Evolutionary conservation across 1,139 yeast genomes (phyloP).

Genomic region (Candida labiduridarum): DNA sequence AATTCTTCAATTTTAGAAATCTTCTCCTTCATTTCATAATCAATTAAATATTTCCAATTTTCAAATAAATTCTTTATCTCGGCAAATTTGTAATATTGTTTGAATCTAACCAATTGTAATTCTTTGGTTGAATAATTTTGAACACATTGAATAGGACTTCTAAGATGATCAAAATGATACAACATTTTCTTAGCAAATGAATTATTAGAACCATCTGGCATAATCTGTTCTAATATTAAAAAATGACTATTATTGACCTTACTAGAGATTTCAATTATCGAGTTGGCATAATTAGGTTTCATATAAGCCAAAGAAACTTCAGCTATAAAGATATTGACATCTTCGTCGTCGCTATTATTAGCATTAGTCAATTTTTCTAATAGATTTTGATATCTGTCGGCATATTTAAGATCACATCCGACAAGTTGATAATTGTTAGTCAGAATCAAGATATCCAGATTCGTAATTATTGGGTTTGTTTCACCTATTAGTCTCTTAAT

Average conservation of each 20-base stretch:
- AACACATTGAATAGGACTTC: conserved; percentile 74
- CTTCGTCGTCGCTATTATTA: conserved; percentile 26
- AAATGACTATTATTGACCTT: conserved; percentile 57
- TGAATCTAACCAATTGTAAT: conserved; percentile 56
- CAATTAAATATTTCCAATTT: conserved; percentile 56
- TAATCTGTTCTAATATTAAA: conserved; percentile 68
- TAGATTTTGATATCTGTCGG: conserved; percentile 39
- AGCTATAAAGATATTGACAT: conserved; percentile 64
- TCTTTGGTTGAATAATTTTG: conserved; percentile 54
- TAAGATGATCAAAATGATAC: conserved; percentile 64
- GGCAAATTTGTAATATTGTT: conserved; percentile 42
- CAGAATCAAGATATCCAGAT: conserved; percentile 35
- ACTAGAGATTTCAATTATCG: conserved; percentile 56
- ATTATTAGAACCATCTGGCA: conserved; percentile 64
- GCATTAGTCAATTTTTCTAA: conserved; percentile 22
- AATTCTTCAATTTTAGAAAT: conserved; percentile 64
- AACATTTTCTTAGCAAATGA: conserved; percentile 79
- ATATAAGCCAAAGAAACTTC: conserved; percentile 85
- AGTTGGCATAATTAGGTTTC: conserved; percentile 70
- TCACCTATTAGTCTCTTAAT: conserved; percentile 50
- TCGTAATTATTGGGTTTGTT: conserved; percentile 8
- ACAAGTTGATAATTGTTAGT: conserved; percentile 56
- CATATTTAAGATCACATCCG: conserved; percentile 72
- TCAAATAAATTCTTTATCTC: conserved; percentile 58
- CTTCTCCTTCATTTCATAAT: conserved; percentile 37